Percentiles rank a stretch among this genome's conserved stretches.
phyloP scores from a whole-genome alignment of 2,329 filamentous ascomycete species.

The Ophiostoma piceae region DNA sequence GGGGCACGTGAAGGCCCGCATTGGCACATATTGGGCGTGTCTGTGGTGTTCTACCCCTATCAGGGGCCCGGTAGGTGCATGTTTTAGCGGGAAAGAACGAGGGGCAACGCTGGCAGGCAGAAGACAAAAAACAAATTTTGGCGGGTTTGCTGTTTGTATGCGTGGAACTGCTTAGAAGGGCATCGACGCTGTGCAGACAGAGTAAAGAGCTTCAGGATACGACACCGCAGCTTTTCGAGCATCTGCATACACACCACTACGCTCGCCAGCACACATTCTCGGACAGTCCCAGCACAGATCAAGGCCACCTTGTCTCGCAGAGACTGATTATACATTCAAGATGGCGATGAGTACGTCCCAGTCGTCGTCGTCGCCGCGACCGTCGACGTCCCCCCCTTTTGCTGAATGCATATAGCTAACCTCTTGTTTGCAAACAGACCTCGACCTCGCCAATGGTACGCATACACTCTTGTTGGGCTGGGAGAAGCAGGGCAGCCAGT shows the following conservation, averaged over 20 bases:
- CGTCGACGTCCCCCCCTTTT: background rate
- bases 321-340: constrained; percentile 32
- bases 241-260: constrained; percentile 10
- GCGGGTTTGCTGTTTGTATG: constrained; percentile 15
- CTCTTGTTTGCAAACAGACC: constrained; percentile 47
- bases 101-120: constrained; percentile 22
- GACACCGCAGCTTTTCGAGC: constrained; percentile 20
- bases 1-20: constrained; percentile 19
- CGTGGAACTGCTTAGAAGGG: constrained; percentile 16
- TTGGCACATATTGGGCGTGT: constrained; percentile 11
- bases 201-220: constrained; percentile 18
- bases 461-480: background rate
- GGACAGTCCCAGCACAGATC: constrained; percentile 10
- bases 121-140: constrained; percentile 22
- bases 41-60: background rate
- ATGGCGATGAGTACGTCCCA: constrained; percentile 57
- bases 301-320: constrained; percentile 16
- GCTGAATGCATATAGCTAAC: constrained; percentile 9
- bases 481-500: background rate
- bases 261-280: background rate
- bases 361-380: background rate
- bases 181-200: constrained; percentile 16
- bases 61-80: background rate
- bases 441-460: constrained; percentile 79
- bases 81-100: constrained; percentile 12